Percentiles rank a stretch among this genome's conserved stretches.
These are phyloP conservation scores for Barbarea vulgaris DNA, from an alignment of 345 rosid genomes.

Conservation along the genomic window DNA sequence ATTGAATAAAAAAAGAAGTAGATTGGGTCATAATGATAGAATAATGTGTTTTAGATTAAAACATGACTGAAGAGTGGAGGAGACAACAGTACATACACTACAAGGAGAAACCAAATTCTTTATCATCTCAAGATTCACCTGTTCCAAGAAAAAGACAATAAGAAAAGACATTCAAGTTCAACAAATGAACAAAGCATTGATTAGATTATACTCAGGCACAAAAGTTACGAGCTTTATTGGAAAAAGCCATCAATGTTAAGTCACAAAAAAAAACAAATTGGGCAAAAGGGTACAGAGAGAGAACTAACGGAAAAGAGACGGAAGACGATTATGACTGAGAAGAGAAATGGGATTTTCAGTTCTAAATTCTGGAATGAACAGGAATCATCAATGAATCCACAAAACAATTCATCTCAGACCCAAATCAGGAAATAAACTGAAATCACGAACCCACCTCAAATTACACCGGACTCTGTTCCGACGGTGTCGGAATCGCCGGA, in stretches of 20 bases:
- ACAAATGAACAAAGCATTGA: neutral
- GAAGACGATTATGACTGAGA: too few relatives aligned
- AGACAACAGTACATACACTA: slow-evolving; percentile 28
- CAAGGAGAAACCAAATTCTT: slow-evolving; percentile 37
- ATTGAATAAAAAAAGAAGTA: neutral
- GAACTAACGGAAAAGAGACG: too few relatives aligned
- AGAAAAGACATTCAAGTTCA: neutral
- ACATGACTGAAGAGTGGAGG: neutral
- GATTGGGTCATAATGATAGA: neutral
- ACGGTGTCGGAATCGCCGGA: too few relatives aligned
- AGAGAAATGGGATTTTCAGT: too few relatives aligned
- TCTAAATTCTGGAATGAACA: too few relatives aligned
- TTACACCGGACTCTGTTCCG: too few relatives aligned
- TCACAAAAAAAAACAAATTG: too few relatives aligned
- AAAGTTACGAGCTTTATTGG: neutral
- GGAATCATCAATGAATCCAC: too few relatives aligned
- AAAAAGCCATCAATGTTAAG: neutral
- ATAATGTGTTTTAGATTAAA: neutral
- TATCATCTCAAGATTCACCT: slow-evolving; percentile 42
- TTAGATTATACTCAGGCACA: neutral
- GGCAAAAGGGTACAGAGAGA: too few relatives aligned
- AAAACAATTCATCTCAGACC: too few relatives aligned
- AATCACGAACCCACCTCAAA: too few relatives aligned
- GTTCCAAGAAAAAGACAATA: neutral
- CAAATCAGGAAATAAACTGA: too few relatives aligned